Percentiles rank a stretch among this genome's conserved stretches.
Evolutionary conservation across 2,329 filamentous ascomycete genomes (phyloP).

Genomic region (Hysterium pulicare): DNA sequence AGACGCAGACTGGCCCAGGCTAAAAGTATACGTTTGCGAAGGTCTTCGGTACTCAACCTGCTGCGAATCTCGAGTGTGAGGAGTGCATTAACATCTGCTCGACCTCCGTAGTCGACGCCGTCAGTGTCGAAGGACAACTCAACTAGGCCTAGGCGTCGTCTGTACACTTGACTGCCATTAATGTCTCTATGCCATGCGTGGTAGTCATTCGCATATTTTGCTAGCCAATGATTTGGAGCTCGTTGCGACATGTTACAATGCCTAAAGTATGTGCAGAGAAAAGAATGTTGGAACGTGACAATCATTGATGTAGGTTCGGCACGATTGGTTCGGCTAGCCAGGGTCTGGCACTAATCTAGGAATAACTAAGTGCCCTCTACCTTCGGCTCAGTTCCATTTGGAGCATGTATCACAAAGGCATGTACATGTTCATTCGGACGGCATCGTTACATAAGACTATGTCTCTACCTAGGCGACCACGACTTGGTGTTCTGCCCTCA

Average conservation of each 20-base stretch:
- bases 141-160: constrained; percentile 41
- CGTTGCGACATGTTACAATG: not conserved
- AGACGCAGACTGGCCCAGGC: constrained; percentile 41
- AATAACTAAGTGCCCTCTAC: no score
- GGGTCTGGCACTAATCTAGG: no score
- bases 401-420: no score
- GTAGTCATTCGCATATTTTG: constrained; percentile 36
- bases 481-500: no score
- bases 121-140: constrained; percentile 46
- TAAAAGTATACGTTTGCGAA: constrained; percentile 34
- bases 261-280: not conserved
- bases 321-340: no score
- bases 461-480: no score
- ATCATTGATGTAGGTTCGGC: no score
- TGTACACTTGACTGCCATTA: constrained; percentile 22
- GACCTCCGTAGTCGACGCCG: constrained; percentile 42
- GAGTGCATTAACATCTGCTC: constrained; percentile 43
- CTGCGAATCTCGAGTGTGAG: constrained; percentile 37
- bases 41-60: constrained; percentile 22
- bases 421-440: no score
- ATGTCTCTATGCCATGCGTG: constrained; percentile 34
- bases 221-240: constrained; percentile 34
- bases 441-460: no score
- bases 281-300: no score
- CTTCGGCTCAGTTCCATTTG: no score